These are phyloP conservation scores for Daldinia bambusicola DNA, from an alignment of 495 filamentous ascomycete species.

Conservation along the genomic window DNA sequence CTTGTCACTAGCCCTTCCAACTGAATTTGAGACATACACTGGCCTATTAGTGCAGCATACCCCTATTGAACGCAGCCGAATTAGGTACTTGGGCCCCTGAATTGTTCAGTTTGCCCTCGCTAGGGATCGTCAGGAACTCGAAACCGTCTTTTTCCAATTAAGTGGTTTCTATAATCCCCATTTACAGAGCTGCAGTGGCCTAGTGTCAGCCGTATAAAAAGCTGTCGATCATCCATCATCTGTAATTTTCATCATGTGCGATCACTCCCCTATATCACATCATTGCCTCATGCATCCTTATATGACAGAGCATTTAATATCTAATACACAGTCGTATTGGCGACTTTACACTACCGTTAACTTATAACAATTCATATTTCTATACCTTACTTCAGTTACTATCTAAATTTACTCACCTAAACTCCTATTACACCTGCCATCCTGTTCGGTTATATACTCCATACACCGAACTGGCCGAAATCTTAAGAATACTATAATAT, in stretches of 20 bases:
- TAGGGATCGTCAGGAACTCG: constrained; percentile 5
- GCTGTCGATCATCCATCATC: constrained; percentile 28
- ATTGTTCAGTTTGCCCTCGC: constrained; percentile 15
- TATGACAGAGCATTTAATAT: constrained; percentile 11
- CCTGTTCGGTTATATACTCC: no score
- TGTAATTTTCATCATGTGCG: background rate
- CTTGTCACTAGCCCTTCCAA: background rate
- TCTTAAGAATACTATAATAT: no score
- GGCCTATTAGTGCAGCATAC: background rate
- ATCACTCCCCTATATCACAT: background rate
- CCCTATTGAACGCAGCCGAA: background rate
- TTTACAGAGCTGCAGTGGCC: background rate
- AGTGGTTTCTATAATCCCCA: background rate
- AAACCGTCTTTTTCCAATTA: background rate
- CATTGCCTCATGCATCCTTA: constrained; percentile 16
- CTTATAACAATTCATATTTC: constrained; percentile 10
- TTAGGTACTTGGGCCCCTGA: background rate
- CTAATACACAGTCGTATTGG: constrained; percentile 27
- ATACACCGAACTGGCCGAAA: no score
- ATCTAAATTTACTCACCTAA: background rate
- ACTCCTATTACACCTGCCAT: no score
- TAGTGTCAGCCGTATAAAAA: constrained; percentile 20
- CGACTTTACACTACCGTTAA: constrained; percentile 21
- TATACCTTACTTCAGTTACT: background rate
- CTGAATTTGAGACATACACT: constrained; percentile 13